These are phyloP conservation scores for Croton laevigatus DNA, from an alignment of 441 rosid species.

Conservation along the genomic window DNA sequence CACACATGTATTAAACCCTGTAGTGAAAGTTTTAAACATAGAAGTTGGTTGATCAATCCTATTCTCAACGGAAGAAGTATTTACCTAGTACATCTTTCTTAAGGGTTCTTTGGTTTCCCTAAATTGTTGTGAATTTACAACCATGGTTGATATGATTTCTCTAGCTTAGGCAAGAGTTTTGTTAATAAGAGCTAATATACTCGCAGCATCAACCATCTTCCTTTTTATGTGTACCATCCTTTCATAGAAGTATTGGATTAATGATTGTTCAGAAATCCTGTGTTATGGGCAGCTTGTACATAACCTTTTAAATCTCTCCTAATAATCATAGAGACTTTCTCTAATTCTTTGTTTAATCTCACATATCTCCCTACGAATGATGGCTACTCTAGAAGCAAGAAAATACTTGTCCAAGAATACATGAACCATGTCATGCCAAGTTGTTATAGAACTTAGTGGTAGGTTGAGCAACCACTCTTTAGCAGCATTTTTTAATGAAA, in stretches of 20 bases:
- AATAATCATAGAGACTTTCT: background rate
- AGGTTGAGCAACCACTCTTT: background rate
- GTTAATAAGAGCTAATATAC: background rate
- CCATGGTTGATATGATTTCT: background rate
- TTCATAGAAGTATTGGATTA: no score
- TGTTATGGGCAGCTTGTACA: no score
- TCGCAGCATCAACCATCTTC: background rate
- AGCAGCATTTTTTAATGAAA: background rate
- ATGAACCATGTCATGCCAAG: background rate
- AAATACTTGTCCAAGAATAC: background rate
- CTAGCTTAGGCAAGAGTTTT: background rate
- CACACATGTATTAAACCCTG: background rate
- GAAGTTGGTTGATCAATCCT: background rate
- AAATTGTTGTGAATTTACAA: background rate
- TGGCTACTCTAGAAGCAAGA: background rate
- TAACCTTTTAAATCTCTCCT: no score
- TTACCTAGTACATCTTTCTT: background rate
- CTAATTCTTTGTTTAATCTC: background rate
- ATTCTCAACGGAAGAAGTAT: background rate
- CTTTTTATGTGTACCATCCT: no score
- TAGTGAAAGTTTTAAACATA: no score
- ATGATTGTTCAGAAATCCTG: no score
- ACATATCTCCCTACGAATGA: background rate
- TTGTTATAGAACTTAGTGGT: background rate
- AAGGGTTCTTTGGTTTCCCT: background rate